Evolutionary conservation across 75 land plant species (phyloP), one percentile per base, ranked within the genome.

Genomic region (Cunninghamia lanceolata): DNA sequence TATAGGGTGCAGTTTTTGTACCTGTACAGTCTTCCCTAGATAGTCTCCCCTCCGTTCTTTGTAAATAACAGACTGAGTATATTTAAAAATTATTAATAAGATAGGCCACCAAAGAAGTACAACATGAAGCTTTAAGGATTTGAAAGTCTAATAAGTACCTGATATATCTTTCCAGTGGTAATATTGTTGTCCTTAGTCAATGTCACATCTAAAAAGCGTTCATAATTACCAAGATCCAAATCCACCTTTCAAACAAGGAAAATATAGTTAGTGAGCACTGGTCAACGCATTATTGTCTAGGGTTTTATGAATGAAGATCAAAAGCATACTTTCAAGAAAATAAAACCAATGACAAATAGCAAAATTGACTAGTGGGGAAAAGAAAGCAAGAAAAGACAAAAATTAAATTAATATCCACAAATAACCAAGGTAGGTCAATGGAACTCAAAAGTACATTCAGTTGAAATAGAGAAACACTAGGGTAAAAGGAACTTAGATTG

Each of bases 21-120:
- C 98, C 96, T 96, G 98, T 47, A 97, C 98, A 83, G 99, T 97
- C 86, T 97, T 97, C 34, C 99, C 99, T 85, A 97, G 91, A 87
- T 94, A 97, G 83, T 93, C 96, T 35, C 99, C 99, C 78, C 85
- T 91, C 68, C 99, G 86, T 86, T 97, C 99, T 88, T 91, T 96
- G 43, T 96, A 93, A 79, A 97, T 89, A 34, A 97, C 97, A 71
- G 96, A 92, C 99, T 97, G 93, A 35, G 75, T 28, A 87, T 73
- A 56, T 86, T 83, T 7, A 32, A 78, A 45, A 8, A 16, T n/a
- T 59, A 66, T 35, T 32, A 19, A 87, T 15, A 80, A 34, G 21
- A 56, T 50, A 7, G 47, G 71, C 17, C 17, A 79, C 17, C 34
- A 77, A 66, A 39, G 28, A 40, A 9, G 34, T 78, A 30, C 11